Evolutionary conservation across 140 eudicot species (phyloP).

Genomic region (Bidens hawaiensis): DNA sequence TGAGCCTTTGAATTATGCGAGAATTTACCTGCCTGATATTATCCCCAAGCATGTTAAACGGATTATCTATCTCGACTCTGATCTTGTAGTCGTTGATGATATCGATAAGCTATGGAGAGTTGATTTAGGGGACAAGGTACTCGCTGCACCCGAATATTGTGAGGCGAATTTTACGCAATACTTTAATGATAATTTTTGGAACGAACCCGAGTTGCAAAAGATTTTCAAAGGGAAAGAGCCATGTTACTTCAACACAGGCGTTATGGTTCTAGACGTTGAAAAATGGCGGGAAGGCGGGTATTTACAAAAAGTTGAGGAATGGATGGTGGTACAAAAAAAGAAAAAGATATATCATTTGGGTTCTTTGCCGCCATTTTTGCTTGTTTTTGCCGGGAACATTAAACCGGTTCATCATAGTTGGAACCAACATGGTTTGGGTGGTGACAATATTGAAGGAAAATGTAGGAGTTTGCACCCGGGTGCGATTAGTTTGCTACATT

Average conservation of each 20-base stretch:
- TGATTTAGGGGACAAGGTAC: conserved; percentile 53
- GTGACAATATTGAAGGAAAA: conserved; percentile 69
- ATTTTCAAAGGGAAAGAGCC: conserved; percentile 55
- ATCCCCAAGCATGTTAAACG: conserved; percentile 53
- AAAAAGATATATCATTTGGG: conserved; percentile 72
- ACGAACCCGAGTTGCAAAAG: conserved; percentile 36
- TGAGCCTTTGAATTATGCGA: conserved; percentile 71
- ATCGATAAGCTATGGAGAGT: conserved; percentile 62
- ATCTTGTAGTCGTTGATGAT: conserved; percentile 73
- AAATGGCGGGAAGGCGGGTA: conserved; percentile 78
- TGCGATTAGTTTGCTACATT: conserved; percentile 70
- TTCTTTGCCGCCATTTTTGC: conserved; percentile 81
- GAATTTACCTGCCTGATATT: conserved; percentile 62
- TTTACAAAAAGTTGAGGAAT: conserved; percentile 56
- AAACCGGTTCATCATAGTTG: conserved; percentile 65
- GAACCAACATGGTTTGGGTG: conserved; percentile 83
- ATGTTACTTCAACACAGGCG: conserved; percentile 88
- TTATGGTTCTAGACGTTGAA: conserved; percentile 73
- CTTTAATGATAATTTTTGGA: conserved; percentile 62
- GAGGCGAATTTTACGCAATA: conserved; percentile 69
- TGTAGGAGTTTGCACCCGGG: conserved; percentile 81
- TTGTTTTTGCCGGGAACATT: conserved; percentile 77
- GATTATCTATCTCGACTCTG: conserved; percentile 71
- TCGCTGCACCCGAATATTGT: conserved; percentile 89
- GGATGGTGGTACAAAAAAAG: conserved; percentile 80